Percentiles rank a stretch among this genome's conserved stretches.
Evolutionary conservation across 2,329 filamentous ascomycete species (phyloP).

Genomic region (Neurospora sp.): DNA sequence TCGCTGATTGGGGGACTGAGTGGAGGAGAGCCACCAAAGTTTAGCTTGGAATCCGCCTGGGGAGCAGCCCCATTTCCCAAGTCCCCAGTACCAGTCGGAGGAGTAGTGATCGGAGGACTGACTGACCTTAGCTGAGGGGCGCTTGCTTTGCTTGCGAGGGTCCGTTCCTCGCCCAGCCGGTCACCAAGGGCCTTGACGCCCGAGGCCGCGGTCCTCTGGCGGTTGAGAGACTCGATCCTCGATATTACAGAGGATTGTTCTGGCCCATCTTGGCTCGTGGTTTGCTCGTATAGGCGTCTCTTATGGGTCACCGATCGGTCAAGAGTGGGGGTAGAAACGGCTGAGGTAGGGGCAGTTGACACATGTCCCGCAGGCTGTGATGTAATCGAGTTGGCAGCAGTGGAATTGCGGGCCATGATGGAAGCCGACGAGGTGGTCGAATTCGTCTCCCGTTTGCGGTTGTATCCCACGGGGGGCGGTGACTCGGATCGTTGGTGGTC

Average conservation of each 20-base stretch:
- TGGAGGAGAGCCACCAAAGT: conserved; percentile 35
- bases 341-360: conserved; percentile 26
- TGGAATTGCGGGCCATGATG: conserved; percentile 64
- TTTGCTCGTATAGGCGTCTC: conserved; percentile 73
- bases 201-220: conserved; percentile 47
- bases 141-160: conserved; percentile 47
- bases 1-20: conserved; percentile 65
- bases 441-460: conserved; percentile 72
- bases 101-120: conserved; percentile 35
- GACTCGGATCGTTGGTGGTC: conserved; percentile 40
- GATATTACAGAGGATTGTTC: conserved; percentile 66
- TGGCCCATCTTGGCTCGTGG: conserved; percentile 66
- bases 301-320: conserved; percentile 61
- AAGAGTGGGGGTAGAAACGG: conserved; percentile 30
- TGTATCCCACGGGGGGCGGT: conserved; percentile 52
- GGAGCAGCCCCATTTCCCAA: conserved; percentile 22
- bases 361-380: conserved; percentile 52
- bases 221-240: conserved; percentile 69
- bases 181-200: conserved; percentile 33
- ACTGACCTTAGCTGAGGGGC: conserved; percentile 57
- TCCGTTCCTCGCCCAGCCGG: conserved; percentile 35
- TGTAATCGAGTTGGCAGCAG: conserved; percentile 78
- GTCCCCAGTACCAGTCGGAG: conserved; percentile 27
- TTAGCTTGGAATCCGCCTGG: conserved; percentile 27
- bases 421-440: conserved; percentile 68